Conservation (phyloP, 208 protist genomes). For the Porcisia hertigi region DNA sequence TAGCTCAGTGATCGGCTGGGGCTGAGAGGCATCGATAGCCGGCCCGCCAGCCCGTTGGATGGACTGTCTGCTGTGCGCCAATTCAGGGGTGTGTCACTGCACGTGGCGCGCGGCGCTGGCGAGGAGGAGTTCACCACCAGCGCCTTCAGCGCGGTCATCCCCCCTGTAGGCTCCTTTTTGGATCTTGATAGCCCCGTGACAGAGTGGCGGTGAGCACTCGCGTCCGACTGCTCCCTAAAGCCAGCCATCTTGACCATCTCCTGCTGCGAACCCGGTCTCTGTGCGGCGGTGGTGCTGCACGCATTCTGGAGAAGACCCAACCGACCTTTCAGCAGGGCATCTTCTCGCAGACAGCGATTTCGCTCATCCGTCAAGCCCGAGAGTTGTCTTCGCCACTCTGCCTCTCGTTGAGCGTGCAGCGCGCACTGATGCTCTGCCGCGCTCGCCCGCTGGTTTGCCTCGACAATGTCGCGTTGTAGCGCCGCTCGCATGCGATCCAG, state of each 20-base stretch:
- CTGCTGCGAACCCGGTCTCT: neutral
- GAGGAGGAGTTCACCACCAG: neutral
- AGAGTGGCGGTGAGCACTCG: neutral
- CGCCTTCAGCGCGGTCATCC: neutral
- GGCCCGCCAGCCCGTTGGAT: neutral
- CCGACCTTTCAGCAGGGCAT: constrained; percentile 11
- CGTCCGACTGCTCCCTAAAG: neutral
- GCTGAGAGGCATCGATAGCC: constrained; percentile 3
- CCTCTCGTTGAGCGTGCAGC: constrained; percentile 6
- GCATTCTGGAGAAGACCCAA: constrained; percentile 9
- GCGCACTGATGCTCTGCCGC: constrained; percentile 15
- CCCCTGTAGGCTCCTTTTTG: neutral
- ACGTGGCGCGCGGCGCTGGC: neutral
- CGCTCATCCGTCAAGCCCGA: neutral
- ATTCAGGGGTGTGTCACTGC: neutral
- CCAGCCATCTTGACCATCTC: neutral
- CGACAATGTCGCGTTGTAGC: constrained; percentile 5
- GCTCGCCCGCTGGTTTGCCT: constrained; percentile 10
- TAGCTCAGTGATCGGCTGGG: constrained; percentile 35
- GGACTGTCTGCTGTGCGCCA: neutral
- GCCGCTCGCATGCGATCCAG: neutral
- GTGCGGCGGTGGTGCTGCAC: neutral
- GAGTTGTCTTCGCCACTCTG: constrained; percentile 10
- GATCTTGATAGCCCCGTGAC: neutral
- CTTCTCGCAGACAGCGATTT: constrained; percentile 10